These are phyloP conservation scores for Phytophthora podocarpi DNA, from an alignment of 352 stramenopile species.

Conservation along the genomic window DNA sequence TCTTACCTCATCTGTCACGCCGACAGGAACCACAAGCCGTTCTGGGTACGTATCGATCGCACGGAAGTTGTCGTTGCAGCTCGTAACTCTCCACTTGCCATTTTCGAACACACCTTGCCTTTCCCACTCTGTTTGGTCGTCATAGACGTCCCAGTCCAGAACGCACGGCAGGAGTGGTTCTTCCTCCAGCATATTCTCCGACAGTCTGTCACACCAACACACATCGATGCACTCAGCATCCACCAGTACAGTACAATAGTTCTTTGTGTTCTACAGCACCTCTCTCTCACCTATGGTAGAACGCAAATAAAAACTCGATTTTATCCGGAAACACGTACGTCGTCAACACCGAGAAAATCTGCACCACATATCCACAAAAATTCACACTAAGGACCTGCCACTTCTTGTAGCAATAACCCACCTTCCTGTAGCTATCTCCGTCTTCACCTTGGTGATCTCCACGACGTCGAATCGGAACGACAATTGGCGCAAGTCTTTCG, in stretches of 20 bases:
- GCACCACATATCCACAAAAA: constrained; percentile 4
- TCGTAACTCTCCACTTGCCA: constrained; percentile 65
- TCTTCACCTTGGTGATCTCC: constrained; percentile 64
- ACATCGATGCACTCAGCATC: neutral
- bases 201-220: constrained; percentile 38
- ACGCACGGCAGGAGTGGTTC: constrained; percentile 56
- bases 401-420: neutral
- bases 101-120: constrained; percentile 76
- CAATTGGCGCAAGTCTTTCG: constrained; percentile 80
- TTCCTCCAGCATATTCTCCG: constrained; percentile 48
- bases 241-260: neutral
- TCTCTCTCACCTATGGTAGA: constrained; percentile 69
- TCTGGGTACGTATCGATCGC: constrained; percentile 94
- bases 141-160: constrained; percentile 76
- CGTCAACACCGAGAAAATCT: constrained; percentile 82
- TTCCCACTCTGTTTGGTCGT: constrained; percentile 68
- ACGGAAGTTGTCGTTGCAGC: constrained; percentile 72
- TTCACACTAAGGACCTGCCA: neutral
- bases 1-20: constrained; percentile 84
- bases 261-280: too few species aligned
- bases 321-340: constrained; percentile 87
- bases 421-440: too few species aligned
- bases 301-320: constrained; percentile 85
- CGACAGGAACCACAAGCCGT: constrained; percentile 92
- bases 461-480: constrained; percentile 79